phyloP scores from a whole-genome alignment of 2,329 filamentous ascomycete species.

The Fusarium mexicanum region DNA sequence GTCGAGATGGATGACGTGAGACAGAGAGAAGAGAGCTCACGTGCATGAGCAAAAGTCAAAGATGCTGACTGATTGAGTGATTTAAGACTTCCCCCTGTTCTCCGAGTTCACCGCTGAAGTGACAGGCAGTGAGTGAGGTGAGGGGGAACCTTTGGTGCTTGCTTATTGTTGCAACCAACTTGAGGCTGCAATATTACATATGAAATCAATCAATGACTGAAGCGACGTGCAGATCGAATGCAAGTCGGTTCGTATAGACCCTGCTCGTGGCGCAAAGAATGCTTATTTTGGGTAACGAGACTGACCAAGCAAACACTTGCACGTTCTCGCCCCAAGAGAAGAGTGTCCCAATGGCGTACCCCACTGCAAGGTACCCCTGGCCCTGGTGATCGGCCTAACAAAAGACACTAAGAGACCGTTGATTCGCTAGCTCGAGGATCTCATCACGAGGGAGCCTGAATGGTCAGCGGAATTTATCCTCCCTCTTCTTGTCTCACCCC shows the following conservation, averaged over 20 bases:
- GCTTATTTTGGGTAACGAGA: constrained; percentile 25
- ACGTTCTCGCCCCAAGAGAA: constrained; percentile 15
- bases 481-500: background rate
- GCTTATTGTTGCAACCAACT: background rate
- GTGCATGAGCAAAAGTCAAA: background rate
- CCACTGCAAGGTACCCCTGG: constrained; percentile 1
- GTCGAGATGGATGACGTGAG: constrained; percentile 11
- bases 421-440: constrained; percentile 10
- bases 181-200: constrained; percentile 4
- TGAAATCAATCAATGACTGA: background rate
- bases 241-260: constrained; percentile 28
- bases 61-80: constrained; percentile 2
- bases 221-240: constrained; percentile 15
- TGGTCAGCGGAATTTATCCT: background rate
- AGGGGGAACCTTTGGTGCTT: constrained; percentile 1
- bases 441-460: constrained; percentile 1
- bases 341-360: background rate
- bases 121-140: background rate
- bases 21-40: background rate
- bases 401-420: constrained; percentile 6
- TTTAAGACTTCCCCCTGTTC: background rate
- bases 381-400: constrained; percentile 3
- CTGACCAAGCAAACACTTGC: constrained; percentile 18
- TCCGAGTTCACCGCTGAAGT: background rate
- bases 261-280: constrained; percentile 18